Evolutionary conservation across 2,329 filamentous ascomycete genomes (phyloP).

Genomic region (Phoma sp.): DNA sequence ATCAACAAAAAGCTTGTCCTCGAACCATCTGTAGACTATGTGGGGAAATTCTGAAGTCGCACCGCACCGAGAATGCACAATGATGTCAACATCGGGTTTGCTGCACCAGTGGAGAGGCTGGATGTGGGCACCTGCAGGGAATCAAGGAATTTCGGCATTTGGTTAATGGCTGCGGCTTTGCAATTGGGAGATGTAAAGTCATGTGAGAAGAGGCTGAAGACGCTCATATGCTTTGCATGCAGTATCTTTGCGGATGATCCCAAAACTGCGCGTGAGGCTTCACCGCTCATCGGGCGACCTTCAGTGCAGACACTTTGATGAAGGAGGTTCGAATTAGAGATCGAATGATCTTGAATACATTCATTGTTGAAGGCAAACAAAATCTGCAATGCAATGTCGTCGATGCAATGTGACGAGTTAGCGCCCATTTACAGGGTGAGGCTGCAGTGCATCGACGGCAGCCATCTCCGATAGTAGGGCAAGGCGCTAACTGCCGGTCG

Average conservation of each 20-base stretch:
- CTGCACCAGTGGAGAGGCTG: not conserved
- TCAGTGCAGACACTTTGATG: too few relatives aligned
- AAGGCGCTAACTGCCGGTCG: conserved; percentile 1
- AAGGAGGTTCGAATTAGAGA: not conserved
- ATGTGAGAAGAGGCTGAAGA: not conserved
- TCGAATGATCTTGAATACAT: not conserved
- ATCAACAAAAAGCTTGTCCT: conserved; percentile 4
- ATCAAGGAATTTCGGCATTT: conserved; percentile 8
- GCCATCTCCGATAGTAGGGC: not conserved
- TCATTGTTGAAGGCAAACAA: not conserved
- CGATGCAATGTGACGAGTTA: conserved; percentile 7
- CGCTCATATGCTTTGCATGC: too few relatives aligned
- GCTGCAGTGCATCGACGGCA: conserved; percentile 7
- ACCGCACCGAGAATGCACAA: conserved; percentile 4
- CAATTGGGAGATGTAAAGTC: not conserved
- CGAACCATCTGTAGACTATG: conserved; percentile 7
- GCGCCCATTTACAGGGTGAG: conserved; percentile 5
- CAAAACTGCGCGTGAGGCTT: conserved; percentile 6
- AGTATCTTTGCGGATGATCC: not conserved
- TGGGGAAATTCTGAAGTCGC: conserved; percentile 2
- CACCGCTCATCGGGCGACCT: conserved; percentile 14
- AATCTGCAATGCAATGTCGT: not conserved
- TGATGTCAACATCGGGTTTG: conserved; percentile 10
- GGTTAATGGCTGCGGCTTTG: not conserved
- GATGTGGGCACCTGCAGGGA: not conserved